A percentile compares a stretch with the other conserved stretches of the same genome.
phyloP scores from a whole-genome alignment of 805 yeast genomes.

The Wilhelminamyces savonicus region DNA sequence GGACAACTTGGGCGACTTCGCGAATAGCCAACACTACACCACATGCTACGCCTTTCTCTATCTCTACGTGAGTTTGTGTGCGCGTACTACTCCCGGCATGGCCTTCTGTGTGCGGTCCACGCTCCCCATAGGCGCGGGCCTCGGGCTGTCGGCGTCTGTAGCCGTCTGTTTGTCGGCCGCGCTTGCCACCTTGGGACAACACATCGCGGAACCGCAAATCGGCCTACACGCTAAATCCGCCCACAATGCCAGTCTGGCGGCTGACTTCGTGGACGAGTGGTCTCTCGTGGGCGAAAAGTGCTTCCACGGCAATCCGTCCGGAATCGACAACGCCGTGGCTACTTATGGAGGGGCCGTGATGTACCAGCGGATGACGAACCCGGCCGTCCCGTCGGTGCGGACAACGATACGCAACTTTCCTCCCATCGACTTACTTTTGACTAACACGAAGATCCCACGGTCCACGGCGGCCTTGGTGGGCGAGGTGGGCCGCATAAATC shows the following conservation, averaged over 20 bases:
- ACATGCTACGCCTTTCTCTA: conserved; percentile 84
- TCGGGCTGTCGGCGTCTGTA: conserved; percentile 90
- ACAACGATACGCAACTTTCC: conserved; percentile 71
- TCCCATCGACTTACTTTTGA: conserved; percentile 62
- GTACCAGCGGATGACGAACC: conserved; percentile 61
- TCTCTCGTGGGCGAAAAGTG: conserved; percentile 91
- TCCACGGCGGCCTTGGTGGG: conserved; percentile 81
- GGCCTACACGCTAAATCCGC: conserved; percentile 25
- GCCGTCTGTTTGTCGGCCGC: conserved; percentile 82
- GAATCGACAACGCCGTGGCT: conserved; percentile 95
- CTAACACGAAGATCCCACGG: conserved; percentile 84
- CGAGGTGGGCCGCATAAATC: conserved; percentile 54
- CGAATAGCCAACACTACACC: conserved; percentile 56
- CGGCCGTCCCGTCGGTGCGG: conserved; percentile 52
- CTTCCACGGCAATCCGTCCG: conserved; percentile 94
- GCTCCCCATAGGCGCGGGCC: conserved; percentile 92
- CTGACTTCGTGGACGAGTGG: conserved; percentile 73
- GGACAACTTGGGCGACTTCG: conserved; percentile 37
- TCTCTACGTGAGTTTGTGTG: conserved; percentile 57
- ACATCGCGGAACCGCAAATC: conserved; percentile 35
- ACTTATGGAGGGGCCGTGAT: conserved; percentile 93
- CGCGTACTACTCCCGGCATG: conserved; percentile 39
- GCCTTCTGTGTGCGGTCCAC: conserved; percentile 71
- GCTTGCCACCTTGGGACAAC: conserved; percentile 54
- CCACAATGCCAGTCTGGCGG: conserved; percentile 29